Base-by-base conservation (phyloP, 108 stramenopile genomes). In the Parmales sp. region DNA sequence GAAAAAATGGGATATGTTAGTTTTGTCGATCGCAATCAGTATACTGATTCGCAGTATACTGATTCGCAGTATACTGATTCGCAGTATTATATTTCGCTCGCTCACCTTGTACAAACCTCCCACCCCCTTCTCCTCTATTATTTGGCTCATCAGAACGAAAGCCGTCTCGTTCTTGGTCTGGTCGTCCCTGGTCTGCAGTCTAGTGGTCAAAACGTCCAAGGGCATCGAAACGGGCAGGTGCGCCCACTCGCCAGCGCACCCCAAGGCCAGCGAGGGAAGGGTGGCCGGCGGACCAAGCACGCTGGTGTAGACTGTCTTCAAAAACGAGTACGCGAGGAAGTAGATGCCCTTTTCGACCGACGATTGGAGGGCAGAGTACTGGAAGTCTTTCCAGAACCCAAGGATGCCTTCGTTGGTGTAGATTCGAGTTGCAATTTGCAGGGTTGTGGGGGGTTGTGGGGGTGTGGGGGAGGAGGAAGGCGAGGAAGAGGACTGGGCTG, bases 401-500 rank as follows among this genome's bases (percentile, higher is more conserved):
- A 45, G 1, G 6, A 82, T 63, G 0, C 77, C 75, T 6, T 82
- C 87, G 67, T 84, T 74, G 36, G 76, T 70, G 69, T 84, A 87
- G 67, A 90, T 67, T 8, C 41, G 41, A 43, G 11, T 8, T 11
- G 41, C 13, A 43, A 43, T 8, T 43, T 43, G 88, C 89, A 60
- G 88, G 88, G 4, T 82, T 87, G 26, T 86, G 88, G 8, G 89
- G 89, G 51, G 86, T 87, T 1, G 80, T 85, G 6, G 23, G 85
- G 5, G 81, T 78, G 1, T 84, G 82, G 49, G 41, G 87, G 3
- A 68, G 82, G 0, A 89, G 90, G 90, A 86, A 84, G 1, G 66
- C 78, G 4, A 92, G 91, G 0, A 95, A 96, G 72, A 84, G 95
- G 48, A 95, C 94, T 70, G 83, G 95, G 60, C 93, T 96, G 5